Conservation (phyloP, 768 basidiomycete species). For the Russula earlei region DNA sequence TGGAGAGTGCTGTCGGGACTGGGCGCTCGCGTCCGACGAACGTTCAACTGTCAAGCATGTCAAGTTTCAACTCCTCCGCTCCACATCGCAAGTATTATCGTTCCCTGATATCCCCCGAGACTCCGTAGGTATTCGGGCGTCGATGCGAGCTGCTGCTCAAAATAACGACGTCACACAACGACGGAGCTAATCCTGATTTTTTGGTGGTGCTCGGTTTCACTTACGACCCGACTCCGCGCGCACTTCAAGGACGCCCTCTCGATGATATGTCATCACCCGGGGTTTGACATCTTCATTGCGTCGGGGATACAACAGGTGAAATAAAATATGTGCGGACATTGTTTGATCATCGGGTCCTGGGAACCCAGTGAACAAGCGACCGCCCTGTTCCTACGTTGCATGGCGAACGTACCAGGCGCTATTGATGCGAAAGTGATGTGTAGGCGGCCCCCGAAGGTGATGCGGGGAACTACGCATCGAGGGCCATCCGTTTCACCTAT, state of each 20-base stretch:
- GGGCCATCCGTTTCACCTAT: not conserved
- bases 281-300: not conserved
- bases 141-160: not conserved
- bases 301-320: not conserved
- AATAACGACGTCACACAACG: too few relatives aligned
- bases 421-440: not conserved
- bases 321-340: too few relatives aligned
- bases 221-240: too few relatives aligned
- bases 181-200: too few relatives aligned
- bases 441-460: not conserved
- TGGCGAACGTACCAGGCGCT: not conserved
- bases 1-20: not conserved
- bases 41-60: too few relatives aligned
- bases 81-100: not conserved
- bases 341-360: not conserved
- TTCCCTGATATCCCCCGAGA: not conserved
- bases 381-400: not conserved
- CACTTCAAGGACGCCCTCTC: not conserved
- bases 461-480: not conserved
- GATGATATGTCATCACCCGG: slow-evolving; percentile 11
- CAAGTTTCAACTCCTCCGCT: too few relatives aligned
- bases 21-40: not conserved
- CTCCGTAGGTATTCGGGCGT: slow-evolving; percentile 3
- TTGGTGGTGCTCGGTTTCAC: too few relatives aligned
- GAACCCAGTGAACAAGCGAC: not conserved